Evolutionary conservation across 345 rosid species (phyloP).

Genomic region (Acer campestre): DNA sequence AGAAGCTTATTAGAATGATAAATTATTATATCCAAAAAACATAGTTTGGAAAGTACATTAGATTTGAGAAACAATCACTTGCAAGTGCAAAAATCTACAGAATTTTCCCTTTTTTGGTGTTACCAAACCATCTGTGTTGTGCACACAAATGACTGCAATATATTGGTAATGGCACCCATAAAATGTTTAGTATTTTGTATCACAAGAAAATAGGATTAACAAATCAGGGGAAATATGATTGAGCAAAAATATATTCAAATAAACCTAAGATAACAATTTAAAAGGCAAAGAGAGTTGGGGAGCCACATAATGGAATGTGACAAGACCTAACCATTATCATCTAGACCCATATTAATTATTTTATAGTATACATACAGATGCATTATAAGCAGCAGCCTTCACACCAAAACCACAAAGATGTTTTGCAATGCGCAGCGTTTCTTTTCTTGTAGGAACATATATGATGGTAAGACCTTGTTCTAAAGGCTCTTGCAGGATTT

Average conservation of each 20-base stretch:
- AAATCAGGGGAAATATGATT: background rate
- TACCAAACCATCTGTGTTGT: background rate
- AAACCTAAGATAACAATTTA: background rate
- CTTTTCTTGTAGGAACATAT: slow-evolving; percentile 90
- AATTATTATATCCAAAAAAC: background rate
- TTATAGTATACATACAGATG: slow-evolving; percentile 47
- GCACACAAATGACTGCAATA: background rate
- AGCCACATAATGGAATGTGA: background rate
- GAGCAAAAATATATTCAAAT: background rate
- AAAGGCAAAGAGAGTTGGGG: background rate
- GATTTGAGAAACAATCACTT: background rate
- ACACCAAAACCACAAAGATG: slow-evolving; percentile 64
- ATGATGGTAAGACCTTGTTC: slow-evolving; percentile 75
- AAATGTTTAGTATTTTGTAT: slow-evolving; percentile 4
- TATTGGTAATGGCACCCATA: background rate
- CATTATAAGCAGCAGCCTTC: slow-evolving; percentile 93
- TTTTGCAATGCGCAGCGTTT: slow-evolving; percentile 67
- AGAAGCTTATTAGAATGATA: slow-evolving; percentile 1
- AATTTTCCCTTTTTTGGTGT: background rate
- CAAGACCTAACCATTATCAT: slow-evolving; percentile 1
- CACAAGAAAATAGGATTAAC: background rate
- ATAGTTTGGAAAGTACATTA: background rate
- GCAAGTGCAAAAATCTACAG: background rate
- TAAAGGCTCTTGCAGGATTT: slow-evolving; percentile 44
- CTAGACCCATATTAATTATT: background rate